Conservation (phyloP, 139 green algal species). For the Chlamydomonas incerta region DNA sequence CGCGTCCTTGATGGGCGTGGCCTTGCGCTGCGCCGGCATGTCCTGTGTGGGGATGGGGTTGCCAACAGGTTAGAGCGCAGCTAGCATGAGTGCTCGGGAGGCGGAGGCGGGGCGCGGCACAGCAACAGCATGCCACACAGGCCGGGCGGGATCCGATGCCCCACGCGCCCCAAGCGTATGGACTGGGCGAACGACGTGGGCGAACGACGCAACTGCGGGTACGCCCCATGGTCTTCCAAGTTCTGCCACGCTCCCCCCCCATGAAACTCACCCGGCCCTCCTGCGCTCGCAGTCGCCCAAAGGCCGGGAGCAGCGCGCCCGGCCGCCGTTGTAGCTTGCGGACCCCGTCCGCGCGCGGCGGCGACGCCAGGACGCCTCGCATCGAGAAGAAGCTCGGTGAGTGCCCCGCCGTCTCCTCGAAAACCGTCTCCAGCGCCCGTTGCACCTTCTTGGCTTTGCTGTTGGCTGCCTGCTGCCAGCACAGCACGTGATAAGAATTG, state of each 20-base stretch:
- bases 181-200: too few species aligned
- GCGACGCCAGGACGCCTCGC: not conserved
- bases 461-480: not conserved
- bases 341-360: not conserved
- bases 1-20: slow-evolving; percentile 31
- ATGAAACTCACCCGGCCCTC: not conserved
- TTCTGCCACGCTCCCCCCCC: too few species aligned
- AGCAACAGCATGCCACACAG: too few species aligned
- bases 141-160: too few species aligned
- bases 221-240: too few species aligned
- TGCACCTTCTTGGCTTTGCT: slow-evolving; percentile 17
- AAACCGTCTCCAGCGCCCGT: slow-evolving; percentile 12
- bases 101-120: too few species aligned
- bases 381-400: not conserved
- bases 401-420: not conserved
- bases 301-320: not conserved
- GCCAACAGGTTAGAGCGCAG: too few species aligned
- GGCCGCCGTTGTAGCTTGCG: not conserved
- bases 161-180: too few species aligned
- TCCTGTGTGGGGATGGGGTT: not conserved
- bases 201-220: too few species aligned
- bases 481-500: not conserved
- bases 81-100: too few species aligned
- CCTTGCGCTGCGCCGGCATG: not conserved
- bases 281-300: not conserved